phyloP scores from a whole-genome alignment of 345 rosid species.

The Rhizophora apiculata region DNA sequence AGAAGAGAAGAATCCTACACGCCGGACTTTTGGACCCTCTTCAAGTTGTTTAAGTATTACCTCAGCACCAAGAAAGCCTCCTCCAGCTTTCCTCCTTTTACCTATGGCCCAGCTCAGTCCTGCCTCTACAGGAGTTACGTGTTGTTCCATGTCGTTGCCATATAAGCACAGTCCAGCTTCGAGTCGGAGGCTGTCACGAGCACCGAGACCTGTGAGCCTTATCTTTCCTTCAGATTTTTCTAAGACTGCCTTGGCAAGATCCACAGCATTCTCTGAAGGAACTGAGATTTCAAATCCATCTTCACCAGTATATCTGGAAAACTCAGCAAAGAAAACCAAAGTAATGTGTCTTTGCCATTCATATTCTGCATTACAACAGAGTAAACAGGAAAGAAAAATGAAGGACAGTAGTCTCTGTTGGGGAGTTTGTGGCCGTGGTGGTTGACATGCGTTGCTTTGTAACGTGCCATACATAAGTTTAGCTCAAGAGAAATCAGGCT shows the following conservation, averaged over 20 bases:
- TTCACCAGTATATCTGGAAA: slow-evolving; percentile 89
- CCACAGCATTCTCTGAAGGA: slow-evolving; percentile 77
- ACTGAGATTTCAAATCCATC: slow-evolving; percentile 99
- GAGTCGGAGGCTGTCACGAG: slow-evolving; percentile 94
- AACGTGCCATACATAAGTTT: neutral
- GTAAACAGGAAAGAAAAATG: neutral
- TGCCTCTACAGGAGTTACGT: slow-evolving; percentile 85
- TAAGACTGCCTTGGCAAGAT: slow-evolving; percentile 88
- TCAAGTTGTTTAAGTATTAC: slow-evolving; percentile 86
- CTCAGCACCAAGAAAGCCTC: slow-evolving; percentile 92
- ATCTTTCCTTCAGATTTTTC: slow-evolving; percentile 93
- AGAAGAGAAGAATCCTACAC: slow-evolving; percentile 72
- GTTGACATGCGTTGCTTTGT: too few species aligned
- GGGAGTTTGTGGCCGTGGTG: too few species aligned
- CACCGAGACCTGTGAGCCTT: slow-evolving; percentile 92
- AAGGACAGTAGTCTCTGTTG: too few species aligned
- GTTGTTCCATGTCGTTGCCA: slow-evolving; percentile 97
- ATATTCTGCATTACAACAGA: neutral
- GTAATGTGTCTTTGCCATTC: neutral
- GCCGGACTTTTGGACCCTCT: slow-evolving; percentile 85
- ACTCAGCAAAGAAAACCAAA: slow-evolving; percentile 5
- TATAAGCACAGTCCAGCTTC: slow-evolving; percentile 95
- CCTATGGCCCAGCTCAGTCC: slow-evolving; percentile 99
- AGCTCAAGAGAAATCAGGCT: neutral
- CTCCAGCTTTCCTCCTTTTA: slow-evolving; percentile 91